Evolutionary conservation across 176 grass and related monocot genomes (phyloP).

Genomic region (Leersia perrieri): DNA sequence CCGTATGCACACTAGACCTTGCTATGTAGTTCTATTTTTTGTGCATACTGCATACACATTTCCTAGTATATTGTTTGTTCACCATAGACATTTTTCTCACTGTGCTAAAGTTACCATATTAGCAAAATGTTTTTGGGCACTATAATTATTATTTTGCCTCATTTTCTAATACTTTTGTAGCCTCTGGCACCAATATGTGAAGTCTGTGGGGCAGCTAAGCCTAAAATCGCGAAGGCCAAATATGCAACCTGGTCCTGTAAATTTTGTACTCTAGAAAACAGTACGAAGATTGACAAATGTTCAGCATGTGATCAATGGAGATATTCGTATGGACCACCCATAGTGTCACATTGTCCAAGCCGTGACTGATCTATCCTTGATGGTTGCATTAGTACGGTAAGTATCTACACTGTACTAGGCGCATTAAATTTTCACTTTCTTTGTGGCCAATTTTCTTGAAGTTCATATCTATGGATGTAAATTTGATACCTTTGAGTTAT

Average conservation of each 20-base stretch:
- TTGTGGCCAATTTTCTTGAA: neutral
- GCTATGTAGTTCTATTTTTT: neutral
- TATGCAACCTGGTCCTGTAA: constrained; percentile 77
- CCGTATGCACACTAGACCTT: neutral
- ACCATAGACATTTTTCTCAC: neutral
- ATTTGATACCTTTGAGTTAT: neutral
- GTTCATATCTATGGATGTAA: neutral
- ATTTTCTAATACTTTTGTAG: constrained; percentile 45
- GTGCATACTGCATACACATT: neutral
- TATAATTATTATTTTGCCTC: neutral
- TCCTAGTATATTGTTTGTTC: neutral
- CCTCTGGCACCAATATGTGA: constrained; percentile 70
- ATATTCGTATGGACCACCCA: constrained; percentile 75
- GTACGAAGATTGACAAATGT: constrained; percentile 76
- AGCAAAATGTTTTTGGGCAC: neutral
- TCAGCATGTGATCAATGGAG: constrained; percentile 84
- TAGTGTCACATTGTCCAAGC: constrained; percentile 39
- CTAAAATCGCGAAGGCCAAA: constrained; percentile 64
- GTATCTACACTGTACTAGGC: neutral
- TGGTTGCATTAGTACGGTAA: constrained; percentile 29
- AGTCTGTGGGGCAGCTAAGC: constrained; percentile 71
- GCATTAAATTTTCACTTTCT: neutral
- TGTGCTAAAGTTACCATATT: neutral
- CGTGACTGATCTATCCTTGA: constrained; percentile 39
- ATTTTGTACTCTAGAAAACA: constrained; percentile 91